Conservation (phyloP, 495 filamentous ascomycete species). For the Penicillium pulvis region DNA sequence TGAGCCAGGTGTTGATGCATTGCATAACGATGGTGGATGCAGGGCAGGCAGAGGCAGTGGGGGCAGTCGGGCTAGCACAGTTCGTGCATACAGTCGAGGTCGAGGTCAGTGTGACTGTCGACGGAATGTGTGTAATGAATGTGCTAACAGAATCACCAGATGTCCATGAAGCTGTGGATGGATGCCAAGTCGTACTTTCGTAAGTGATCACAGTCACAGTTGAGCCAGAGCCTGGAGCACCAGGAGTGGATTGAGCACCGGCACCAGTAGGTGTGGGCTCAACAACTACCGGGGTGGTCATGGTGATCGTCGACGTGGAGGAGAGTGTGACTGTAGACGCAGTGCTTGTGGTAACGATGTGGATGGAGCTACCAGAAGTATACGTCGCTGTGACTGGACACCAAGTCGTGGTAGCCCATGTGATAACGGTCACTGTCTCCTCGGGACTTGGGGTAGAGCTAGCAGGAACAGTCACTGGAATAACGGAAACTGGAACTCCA, state of each 20-base stretch:
- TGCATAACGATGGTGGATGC: slow-evolving; percentile 72
- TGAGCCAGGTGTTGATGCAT: slow-evolving; percentile 92
- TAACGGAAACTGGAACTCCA: slow-evolving; percentile 1
- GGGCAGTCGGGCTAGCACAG: slow-evolving; percentile 5
- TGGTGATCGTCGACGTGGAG: slow-evolving; percentile 35
- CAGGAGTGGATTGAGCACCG: slow-evolving; percentile 9
- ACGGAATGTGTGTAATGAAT: slow-evolving; percentile 26
- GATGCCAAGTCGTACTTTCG: background rate
- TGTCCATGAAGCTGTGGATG: slow-evolving; percentile 9
- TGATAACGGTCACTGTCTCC: slow-evolving; percentile 30
- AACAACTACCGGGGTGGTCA: slow-evolving; percentile 11
- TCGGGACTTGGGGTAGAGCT: slow-evolving; percentile 16
- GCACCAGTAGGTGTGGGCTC: slow-evolving; percentile 22
- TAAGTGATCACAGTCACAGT: background rate
- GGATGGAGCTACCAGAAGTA: slow-evolving; percentile 35
- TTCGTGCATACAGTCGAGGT: slow-evolving; percentile 15
- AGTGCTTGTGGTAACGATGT: slow-evolving; percentile 39
- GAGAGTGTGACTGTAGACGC: slow-evolving; percentile 43
- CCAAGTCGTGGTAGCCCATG: slow-evolving; percentile 44
- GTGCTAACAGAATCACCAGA: slow-evolving; percentile 3
- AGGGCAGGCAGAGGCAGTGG: slow-evolving; percentile 13
- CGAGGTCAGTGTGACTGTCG: slow-evolving; percentile 33
- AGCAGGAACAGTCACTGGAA: background rate
- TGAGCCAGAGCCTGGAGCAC: slow-evolving; percentile 34
- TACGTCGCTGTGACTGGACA: slow-evolving; percentile 44